Conservation (phyloP, 108 stramenopile genomes). For the Nitzschia inconspicua region DNA sequence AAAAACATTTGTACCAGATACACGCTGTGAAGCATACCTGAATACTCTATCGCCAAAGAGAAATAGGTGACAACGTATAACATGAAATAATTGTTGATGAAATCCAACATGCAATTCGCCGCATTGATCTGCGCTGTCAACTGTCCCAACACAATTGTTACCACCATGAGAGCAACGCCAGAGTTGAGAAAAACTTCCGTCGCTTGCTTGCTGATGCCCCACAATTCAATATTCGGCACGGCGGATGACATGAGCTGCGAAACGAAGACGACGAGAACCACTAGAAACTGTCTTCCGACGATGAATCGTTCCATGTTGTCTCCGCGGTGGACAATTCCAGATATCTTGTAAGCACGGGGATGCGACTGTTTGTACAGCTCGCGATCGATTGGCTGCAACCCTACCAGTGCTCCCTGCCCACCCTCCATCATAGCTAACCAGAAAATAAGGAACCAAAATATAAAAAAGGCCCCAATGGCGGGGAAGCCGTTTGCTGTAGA, state of each 20-base stretch:
- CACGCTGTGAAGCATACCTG: constrained; percentile 54
- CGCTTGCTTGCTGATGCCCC: constrained; percentile 40
- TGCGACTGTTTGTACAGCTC: constrained; percentile 47
- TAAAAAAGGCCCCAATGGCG: constrained; percentile 32
- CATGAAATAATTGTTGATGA: constrained; percentile 64
- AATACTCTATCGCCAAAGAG: constrained; percentile 46
- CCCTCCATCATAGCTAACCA: constrained; percentile 72
- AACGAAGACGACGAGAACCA: constrained; percentile 56
- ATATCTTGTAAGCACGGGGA: constrained; percentile 37
- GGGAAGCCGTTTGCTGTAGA: constrained; percentile 38
- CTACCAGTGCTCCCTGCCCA: constrained; percentile 62
- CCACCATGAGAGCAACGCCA: constrained; percentile 49
- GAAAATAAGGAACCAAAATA: constrained; percentile 42
- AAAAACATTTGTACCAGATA: constrained; percentile 52
- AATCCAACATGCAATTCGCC: constrained; percentile 60
- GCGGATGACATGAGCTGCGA: constrained; percentile 35
- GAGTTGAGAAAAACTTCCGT: constrained; percentile 36
- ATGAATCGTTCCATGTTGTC: constrained; percentile 67
- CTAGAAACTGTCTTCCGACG: constrained; percentile 59
- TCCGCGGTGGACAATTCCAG: constrained; percentile 42
- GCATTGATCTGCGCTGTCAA: constrained; percentile 41
- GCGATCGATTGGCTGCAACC: constrained; percentile 47
- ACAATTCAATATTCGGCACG: constrained; percentile 17
- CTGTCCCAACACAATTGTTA: constrained; percentile 55
- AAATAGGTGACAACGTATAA: constrained; percentile 45